Percentiles rank a stretch among this genome's conserved stretches.
These are phyloP conservation scores for Phlyctochytrium arcticum DNA, from an alignment of 192 early-diverging fungal genomes.

Conservation along the genomic window DNA sequence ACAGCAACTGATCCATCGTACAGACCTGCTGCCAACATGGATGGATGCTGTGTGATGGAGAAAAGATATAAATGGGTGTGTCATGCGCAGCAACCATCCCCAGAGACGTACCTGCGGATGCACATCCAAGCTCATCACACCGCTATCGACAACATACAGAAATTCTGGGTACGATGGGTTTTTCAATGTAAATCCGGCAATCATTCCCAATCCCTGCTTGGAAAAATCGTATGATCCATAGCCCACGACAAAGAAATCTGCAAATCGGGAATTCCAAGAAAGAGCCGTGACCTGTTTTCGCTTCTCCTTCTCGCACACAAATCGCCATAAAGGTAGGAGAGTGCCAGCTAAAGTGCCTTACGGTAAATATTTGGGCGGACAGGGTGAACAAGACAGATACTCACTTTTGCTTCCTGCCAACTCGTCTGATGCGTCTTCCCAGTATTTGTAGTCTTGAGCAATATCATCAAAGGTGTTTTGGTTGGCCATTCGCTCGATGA, in stretches of 20 bases:
- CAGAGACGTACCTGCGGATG: conserved; percentile 48
- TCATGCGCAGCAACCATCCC: not conserved
- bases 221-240: conserved; percentile 63
- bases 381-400: not conserved
- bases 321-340: conserved; percentile 58
- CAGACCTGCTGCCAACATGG: conserved; percentile 57
- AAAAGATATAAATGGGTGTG: not conserved
- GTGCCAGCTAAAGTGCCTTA: conserved; percentile 34
- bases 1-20: conserved; percentile 59
- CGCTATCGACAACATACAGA: conserved; percentile 48
- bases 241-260: conserved; percentile 56
- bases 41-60: conserved; percentile 51
- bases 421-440: conserved; percentile 63
- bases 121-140: conserved; percentile 57
- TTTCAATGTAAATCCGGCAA: conserved; percentile 59
- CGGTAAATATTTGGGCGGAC: not conserved
- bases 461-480: conserved; percentile 67
- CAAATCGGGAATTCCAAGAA: conserved; percentile 51
- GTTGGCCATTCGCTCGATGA: conserved; percentile 62
- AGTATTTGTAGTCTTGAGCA: conserved; percentile 62
- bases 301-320: conserved; percentile 55
- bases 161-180: conserved; percentile 61
- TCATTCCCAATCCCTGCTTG: conserved; percentile 57
- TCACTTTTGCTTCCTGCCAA: conserved; percentile 47
- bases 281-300: conserved; percentile 57